A percentile compares a stretch with the other conserved stretches of the same genome.
Conservation (phyloP, 768 basidiomycete species). For the Phylloporus sp. region DNA sequence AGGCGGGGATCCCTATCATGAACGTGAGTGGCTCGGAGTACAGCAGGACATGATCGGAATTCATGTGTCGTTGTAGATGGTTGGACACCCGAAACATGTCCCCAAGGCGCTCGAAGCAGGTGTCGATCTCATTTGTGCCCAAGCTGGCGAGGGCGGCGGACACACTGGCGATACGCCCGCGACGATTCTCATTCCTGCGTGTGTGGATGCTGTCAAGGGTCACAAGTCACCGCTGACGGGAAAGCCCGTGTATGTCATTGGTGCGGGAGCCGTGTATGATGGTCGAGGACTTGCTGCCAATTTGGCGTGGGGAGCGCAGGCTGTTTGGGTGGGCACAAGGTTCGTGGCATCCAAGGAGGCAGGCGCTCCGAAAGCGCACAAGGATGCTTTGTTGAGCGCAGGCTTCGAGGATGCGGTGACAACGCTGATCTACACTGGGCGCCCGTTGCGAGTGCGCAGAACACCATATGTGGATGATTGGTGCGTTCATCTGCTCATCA, state of each 20-base stretch:
- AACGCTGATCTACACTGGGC: conserved; percentile 87
- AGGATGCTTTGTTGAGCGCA: conserved; percentile 68
- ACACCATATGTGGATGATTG: conserved; percentile 86
- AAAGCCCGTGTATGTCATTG: conserved; percentile 80
- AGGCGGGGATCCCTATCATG: conserved; percentile 84
- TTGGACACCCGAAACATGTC: conserved; percentile 93
- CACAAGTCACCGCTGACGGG: conserved; percentile 77
- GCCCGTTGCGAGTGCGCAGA: conserved; percentile 80
- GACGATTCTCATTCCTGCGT: conserved; percentile 85
- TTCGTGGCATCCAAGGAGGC: conserved; percentile 85
- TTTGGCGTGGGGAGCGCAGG: conserved; percentile 85
- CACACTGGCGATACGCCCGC: conserved; percentile 84
- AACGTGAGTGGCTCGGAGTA: conserved; percentile 47
- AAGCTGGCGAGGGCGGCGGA: conserved; percentile 89
- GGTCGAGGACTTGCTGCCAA: conserved; percentile 86
- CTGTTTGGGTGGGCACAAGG: conserved; percentile 85
- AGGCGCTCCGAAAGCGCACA: conserved; percentile 78
- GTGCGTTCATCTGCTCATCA: conserved; percentile 36
- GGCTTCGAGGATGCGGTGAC: conserved; percentile 76
- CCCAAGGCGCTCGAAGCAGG: conserved; percentile 76
- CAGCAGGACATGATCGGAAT: neutral
- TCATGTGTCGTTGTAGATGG: conserved; percentile 48
- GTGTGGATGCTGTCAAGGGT: conserved; percentile 80
- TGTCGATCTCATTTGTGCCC: conserved; percentile 91
- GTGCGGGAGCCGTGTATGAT: conserved; percentile 89